A percentile compares a stretch with the other conserved stretches of the same genome.
Conservation (phyloP, 2,329 filamentous ascomycete genomes). For the Pseudocercospora macadamiae region DNA sequence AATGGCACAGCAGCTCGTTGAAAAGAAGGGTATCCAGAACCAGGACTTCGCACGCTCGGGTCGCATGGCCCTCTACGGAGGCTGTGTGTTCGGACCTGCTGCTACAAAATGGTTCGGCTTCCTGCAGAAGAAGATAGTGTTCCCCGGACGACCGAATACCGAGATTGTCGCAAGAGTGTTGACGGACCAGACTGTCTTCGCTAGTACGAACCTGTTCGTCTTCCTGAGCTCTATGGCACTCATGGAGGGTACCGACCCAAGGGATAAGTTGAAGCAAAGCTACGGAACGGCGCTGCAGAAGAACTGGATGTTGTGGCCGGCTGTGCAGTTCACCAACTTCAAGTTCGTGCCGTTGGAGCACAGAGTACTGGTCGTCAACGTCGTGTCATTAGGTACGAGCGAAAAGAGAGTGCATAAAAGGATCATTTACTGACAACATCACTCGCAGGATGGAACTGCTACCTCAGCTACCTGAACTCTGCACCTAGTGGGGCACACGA, state of each 20-base stretch:
- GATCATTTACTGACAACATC: slow-evolving; percentile 14
- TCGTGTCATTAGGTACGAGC: slow-evolving; percentile 74
- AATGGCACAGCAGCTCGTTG: slow-evolving; percentile 87
- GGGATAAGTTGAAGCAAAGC: slow-evolving; percentile 71
- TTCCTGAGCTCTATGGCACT: slow-evolving; percentile 83
- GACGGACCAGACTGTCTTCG: slow-evolving; percentile 80
- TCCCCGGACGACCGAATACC: slow-evolving; percentile 64
- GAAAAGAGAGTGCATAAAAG: slow-evolving; percentile 39
- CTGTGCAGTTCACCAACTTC: slow-evolving; percentile 85
- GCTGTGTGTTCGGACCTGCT: slow-evolving; percentile 80
- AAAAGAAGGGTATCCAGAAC: slow-evolving; percentile 74
- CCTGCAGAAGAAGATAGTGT: slow-evolving; percentile 69
- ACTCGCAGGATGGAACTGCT: slow-evolving; percentile 59
- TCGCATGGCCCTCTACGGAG: slow-evolving; percentile 80
- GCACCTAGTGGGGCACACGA: slow-evolving; percentile 23
- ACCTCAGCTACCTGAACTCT: slow-evolving; percentile 60
- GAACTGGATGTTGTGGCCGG: slow-evolving; percentile 88
- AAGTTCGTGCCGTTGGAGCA: slow-evolving; percentile 81
- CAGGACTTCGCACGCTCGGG: slow-evolving; percentile 72
- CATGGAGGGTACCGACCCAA: slow-evolving; percentile 52
- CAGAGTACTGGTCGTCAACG: slow-evolving; percentile 82
- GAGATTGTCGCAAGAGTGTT: slow-evolving; percentile 79
- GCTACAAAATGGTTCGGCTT: slow-evolving; percentile 86
- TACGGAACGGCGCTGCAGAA: slow-evolving; percentile 74
- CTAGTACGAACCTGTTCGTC: slow-evolving; percentile 76